Percentiles rank a stretch among this genome's conserved stretches.
These are phyloP conservation scores for Hypoxylon sp. DNA, from an alignment of 2,329 filamentous ascomycete genomes.

Conservation along the genomic window DNA sequence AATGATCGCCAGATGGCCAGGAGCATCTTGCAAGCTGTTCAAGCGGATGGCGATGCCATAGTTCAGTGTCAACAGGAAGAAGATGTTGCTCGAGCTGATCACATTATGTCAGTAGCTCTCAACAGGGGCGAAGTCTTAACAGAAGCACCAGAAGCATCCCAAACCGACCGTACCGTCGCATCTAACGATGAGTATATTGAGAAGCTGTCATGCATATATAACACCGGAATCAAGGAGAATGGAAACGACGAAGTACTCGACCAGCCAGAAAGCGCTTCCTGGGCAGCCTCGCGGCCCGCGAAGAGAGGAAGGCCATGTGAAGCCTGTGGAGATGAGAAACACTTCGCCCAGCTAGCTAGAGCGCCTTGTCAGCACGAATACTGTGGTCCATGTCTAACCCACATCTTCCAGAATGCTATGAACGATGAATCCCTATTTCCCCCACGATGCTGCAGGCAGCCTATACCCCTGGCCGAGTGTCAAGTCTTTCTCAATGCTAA, in stretches of 20 bases:
- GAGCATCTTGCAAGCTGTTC: slow-evolving; percentile 45
- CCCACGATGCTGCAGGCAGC: slow-evolving; percentile 65
- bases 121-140: slow-evolving; percentile 12
- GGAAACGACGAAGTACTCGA: slow-evolving; percentile 2
- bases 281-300: slow-evolving; percentile 32
- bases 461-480: slow-evolving; percentile 57
- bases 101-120: slow-evolving; percentile 23
- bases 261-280: slow-evolving; percentile 36
- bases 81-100: slow-evolving; percentile 25
- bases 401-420: slow-evolving; percentile 60
- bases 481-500: slow-evolving; percentile 56
- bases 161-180: not conserved
- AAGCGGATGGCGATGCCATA: slow-evolving; percentile 39
- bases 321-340: slow-evolving; percentile 37
- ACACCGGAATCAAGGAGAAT: slow-evolving; percentile 19
- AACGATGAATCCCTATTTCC: slow-evolving; percentile 68
- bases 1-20: slow-evolving; percentile 46
- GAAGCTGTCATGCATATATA: slow-evolving; percentile 32
- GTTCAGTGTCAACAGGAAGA: slow-evolving; percentile 35
- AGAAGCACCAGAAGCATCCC: not conserved
- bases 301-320: slow-evolving; percentile 26
- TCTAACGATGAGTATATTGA: slow-evolving; percentile 30
- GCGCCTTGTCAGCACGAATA: slow-evolving; percentile 61
- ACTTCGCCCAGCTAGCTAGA: slow-evolving; percentile 33
- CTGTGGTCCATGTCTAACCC: slow-evolving; percentile 63